phyloP scores from a whole-genome alignment of 1,139 yeast genomes.

The Taphrina populina region DNA sequence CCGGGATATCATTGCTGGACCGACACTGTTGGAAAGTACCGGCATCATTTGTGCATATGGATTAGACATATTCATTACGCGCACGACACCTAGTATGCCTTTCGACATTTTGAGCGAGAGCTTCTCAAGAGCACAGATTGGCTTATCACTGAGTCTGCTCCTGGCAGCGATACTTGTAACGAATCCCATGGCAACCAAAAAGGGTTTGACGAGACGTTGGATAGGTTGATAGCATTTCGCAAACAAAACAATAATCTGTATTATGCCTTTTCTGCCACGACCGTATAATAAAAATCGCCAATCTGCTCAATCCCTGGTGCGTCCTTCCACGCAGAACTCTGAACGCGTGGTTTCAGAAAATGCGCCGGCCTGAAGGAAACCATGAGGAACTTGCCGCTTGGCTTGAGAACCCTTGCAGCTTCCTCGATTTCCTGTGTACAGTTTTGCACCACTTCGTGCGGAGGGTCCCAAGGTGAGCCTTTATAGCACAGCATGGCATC shows the following conservation, averaged over 20 bases:
- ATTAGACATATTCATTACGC: conserved; percentile 69
- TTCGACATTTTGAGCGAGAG: conserved; percentile 70
- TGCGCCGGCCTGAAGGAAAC: conserved; percentile 42
- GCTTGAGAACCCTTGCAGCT: conserved; percentile 39
- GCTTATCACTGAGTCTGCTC: conserved; percentile 60
- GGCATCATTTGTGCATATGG: conserved; percentile 67
- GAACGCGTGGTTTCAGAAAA: conserved; percentile 33
- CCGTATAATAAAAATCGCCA: conserved; percentile 27
- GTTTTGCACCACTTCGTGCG: conserved; percentile 38
- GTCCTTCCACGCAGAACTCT: conserved; percentile 4
- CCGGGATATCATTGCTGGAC: conserved; percentile 50
- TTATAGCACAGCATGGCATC: conserved; percentile 41
- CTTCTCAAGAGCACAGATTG: conserved; percentile 66
- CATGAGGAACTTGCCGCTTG: conserved; percentile 40
- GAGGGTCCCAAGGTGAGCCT: conserved; percentile 42
- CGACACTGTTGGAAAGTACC: conserved; percentile 81
- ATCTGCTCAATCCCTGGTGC: conserved; percentile 19
- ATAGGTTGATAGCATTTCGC: conserved; percentile 4
- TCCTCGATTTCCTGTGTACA: conserved; percentile 40
- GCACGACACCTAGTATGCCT: conserved; percentile 75
- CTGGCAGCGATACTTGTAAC: conserved; percentile 52
- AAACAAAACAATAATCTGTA: background rate
- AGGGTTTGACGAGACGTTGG: conserved; percentile 28
- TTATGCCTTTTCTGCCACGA: conserved; percentile 20
- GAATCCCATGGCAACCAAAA: conserved; percentile 56